These are phyloP conservation scores for Penicillium flavigenum DNA, from an alignment of 495 filamentous ascomycete genomes.

Conservation along the genomic window DNA sequence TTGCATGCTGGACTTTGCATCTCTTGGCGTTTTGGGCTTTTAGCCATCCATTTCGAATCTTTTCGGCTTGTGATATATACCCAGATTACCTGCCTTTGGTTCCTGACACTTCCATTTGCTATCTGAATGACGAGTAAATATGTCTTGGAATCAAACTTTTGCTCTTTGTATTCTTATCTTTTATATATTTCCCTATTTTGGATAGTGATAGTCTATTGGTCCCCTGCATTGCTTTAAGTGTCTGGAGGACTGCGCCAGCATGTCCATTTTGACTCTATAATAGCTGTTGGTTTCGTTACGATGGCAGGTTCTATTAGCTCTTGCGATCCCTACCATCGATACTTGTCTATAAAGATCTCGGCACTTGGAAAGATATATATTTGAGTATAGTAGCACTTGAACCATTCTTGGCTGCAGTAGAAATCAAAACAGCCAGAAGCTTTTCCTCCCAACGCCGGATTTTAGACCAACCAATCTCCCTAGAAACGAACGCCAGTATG, in stretches of 20 bases:
- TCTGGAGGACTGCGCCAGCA: not conserved
- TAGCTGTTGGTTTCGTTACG: not conserved
- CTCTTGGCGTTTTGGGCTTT: constrained; percentile 8
- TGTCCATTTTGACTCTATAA: not conserved
- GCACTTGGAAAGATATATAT: not conserved
- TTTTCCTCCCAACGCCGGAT: constrained; percentile 2
- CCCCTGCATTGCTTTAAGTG: not conserved
- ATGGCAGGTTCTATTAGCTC: not conserved
- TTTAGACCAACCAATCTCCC: not conserved
- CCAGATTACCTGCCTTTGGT: constrained; percentile 20
- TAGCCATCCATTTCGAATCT: not conserved
- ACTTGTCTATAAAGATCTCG: not conserved
- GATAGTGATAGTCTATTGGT: not conserved
- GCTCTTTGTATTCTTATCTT: not conserved
- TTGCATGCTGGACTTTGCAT: constrained; percentile 11
- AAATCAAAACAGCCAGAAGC: not conserved
- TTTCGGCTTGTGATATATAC: constrained; percentile 30
- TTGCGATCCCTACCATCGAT: not conserved
- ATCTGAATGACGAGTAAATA: constrained; percentile 13
- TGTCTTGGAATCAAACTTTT: constrained; percentile 3
- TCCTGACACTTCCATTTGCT: constrained; percentile 21
- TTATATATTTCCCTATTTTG: not conserved
- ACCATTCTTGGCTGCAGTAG: not conserved
- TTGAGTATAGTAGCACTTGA: not conserved
- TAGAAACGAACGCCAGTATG: not conserved